phyloP scores from a whole-genome alignment of 805 yeast species.

The Monosporozyma servazzii region DNA sequence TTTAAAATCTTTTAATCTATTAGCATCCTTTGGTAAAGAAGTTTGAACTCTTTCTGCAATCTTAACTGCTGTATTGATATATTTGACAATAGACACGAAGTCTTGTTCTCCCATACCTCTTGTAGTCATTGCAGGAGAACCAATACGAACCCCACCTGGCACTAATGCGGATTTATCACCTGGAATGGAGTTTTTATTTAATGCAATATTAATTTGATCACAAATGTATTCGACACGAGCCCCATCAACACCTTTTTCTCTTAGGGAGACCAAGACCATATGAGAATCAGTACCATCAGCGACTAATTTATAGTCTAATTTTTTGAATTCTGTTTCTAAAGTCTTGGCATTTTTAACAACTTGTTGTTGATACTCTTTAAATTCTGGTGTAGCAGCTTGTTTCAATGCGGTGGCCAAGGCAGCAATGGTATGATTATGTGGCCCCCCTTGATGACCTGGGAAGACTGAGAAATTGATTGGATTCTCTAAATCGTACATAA shows the following conservation, averaged over 20 bases:
- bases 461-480: slow-evolving; percentile 96
- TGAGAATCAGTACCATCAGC: slow-evolving; percentile 96
- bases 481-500: slow-evolving; percentile 82
- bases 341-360: slow-evolving; percentile 83
- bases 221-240: slow-evolving; percentile 94
- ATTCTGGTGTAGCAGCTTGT: slow-evolving; percentile 87
- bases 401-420: slow-evolving; percentile 95
- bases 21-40: slow-evolving; percentile 80
- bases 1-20: slow-evolving; percentile 94
- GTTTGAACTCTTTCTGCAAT: slow-evolving; percentile 70
- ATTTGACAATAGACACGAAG: slow-evolving; percentile 68
- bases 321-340: slow-evolving; percentile 65
- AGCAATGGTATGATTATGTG: slow-evolving; percentile 97
- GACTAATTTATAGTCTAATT: slow-evolving; percentile 70
- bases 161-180: slow-evolving; percentile 95
- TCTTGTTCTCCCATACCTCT: slow-evolving; percentile 90
- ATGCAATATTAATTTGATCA: slow-evolving; percentile 89
- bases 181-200: slow-evolving; percentile 95
- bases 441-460: slow-evolving; percentile 99
- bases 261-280: slow-evolving; percentile 83
- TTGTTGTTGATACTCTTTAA: slow-evolving; percentile 78
- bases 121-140: slow-evolving; percentile 98
- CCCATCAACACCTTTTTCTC: slow-evolving; percentile 88
- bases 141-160: slow-evolving; percentile 95
- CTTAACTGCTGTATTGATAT: slow-evolving; percentile 70